These are phyloP conservation scores for Sonneratia alba DNA, from an alignment of 345 rosid genomes.

Conservation along the genomic window DNA sequence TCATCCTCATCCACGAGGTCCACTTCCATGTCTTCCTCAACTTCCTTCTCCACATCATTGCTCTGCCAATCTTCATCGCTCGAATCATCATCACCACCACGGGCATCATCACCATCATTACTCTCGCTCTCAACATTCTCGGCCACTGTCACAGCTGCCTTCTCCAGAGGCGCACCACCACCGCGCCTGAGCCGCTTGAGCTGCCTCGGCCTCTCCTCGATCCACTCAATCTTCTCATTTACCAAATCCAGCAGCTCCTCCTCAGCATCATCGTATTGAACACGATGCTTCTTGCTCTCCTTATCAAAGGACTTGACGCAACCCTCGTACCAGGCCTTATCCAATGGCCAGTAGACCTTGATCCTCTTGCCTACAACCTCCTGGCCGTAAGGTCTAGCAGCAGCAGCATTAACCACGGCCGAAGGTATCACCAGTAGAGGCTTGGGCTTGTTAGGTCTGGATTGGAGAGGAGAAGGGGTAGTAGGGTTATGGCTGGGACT, in stretches of 20 bases:
- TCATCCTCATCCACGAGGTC: constrained; percentile 56
- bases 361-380: constrained; percentile 61
- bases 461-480: constrained; percentile 67
- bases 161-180: constrained; percentile 40
- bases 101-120: constrained; percentile 14
- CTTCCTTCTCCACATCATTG: constrained; percentile 38
- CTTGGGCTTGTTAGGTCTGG: constrained; percentile 34
- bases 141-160: constrained; percentile 12
- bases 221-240: constrained; percentile 86
- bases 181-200: constrained; percentile 65
- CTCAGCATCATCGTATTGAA: constrained; percentile 73
- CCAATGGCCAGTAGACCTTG: constrained; percentile 92
- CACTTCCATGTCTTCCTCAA: constrained; percentile 29
- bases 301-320: constrained; percentile 38
- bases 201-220: constrained; percentile 24
- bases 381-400: constrained; percentile 25
- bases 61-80: constrained; percentile 78
- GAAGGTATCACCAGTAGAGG: constrained; percentile 59
- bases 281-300: constrained; percentile 49
- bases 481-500: constrained; percentile 38
- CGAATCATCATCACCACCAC: constrained; percentile 44
- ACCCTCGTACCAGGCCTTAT: constrained; percentile 81
- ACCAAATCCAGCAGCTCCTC: constrained; percentile 80
- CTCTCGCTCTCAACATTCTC: constrained; percentile 19
- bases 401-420: constrained; percentile 9